Conservation (phyloP, 2,329 filamentous ascomycete genomes). For the Alternaria incomplexa region DNA sequence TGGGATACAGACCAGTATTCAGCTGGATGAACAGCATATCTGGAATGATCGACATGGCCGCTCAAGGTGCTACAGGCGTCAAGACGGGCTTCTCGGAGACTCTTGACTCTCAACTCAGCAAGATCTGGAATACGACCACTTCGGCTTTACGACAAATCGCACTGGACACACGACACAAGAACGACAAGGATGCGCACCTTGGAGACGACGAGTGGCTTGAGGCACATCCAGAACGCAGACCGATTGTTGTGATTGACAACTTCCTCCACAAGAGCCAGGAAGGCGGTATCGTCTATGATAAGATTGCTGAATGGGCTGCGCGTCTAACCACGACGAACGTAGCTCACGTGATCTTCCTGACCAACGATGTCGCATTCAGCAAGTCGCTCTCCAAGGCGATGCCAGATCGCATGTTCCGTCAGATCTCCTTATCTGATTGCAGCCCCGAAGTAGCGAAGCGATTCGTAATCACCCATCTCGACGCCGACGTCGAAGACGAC, state of each 20-base stretch:
- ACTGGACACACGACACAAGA: constrained; percentile 70
- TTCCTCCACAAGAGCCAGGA: constrained; percentile 77
- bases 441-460: constrained; percentile 82
- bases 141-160: constrained; percentile 80
- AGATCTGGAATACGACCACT: constrained; percentile 86
- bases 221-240: constrained; percentile 80
- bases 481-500: constrained; percentile 55
- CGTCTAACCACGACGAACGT: constrained; percentile 83
- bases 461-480: constrained; percentile 85
- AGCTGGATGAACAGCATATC: constrained; percentile 96
- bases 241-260: constrained; percentile 89
- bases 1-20: constrained; percentile 92
- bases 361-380: constrained; percentile 84
- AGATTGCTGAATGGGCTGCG: constrained; percentile 82
- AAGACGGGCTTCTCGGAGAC: constrained; percentile 96
- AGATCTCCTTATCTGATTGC: constrained; percentile 84
- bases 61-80: constrained; percentile 90
- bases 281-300: constrained; percentile 57
- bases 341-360: constrained; percentile 93
- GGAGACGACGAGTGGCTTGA: constrained; percentile 88
- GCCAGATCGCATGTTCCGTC: constrained; percentile 88
- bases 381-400: constrained; percentile 87
- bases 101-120: constrained; percentile 83
- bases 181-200: constrained; percentile 74
- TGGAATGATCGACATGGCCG: constrained; percentile 88